Evolutionary conservation across 352 stramenopile genomes (phyloP), one percentile per base, ranked within the genome.

Genomic region (Pythium phragmitis): DNA sequence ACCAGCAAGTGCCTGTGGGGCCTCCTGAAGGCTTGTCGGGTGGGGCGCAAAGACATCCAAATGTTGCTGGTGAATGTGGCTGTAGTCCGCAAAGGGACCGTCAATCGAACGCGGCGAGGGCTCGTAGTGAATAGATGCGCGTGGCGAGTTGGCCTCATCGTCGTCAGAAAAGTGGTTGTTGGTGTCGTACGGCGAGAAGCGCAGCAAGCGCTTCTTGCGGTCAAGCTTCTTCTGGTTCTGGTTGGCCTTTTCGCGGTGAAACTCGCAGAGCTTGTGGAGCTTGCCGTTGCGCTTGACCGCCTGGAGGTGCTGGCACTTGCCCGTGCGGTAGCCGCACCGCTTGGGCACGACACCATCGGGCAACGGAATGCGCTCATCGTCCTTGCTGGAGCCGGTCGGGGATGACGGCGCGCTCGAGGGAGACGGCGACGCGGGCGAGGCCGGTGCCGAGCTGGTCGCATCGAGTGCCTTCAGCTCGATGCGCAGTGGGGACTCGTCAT

Each of bases 171-270:
- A 60, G 37, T 65, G 54, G 63, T 63, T 37, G 52, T 28, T 26
- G 7, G 11, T 14, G 39, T 70, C 72, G 65, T 76, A 89, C 16
- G 79, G 70, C 28, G 77, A 76, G 39, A 57, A 68, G 30, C 81
- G 82, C 62, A 85, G 69, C 57, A 90, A 48, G 8, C 84, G 82
- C 76, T 93, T 93, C 79, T 93, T 93, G 63, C 82, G 82, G 68
- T 93, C 85, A 54, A 93, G 73, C 64, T 93, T 93, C 73, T 91
- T 91, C 64, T 93, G 85, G 72, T 91, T 93, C 57, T 87, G 70
- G 72, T 93, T 93, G 61, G 82, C 82, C 60, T 89, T 88, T 64
- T 90, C 82, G 68, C 85, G 82, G 60, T 93, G 85, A 69, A 89
- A 91, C 60, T 93, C 85, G 74, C 85, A 93, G 39, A 93, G 69